A percentile compares a stretch with the other conserved stretches of the same genome.
phyloP scores from a whole-genome alignment of 1,139 yeast species.

The Sugiyamaella paludigena region DNA sequence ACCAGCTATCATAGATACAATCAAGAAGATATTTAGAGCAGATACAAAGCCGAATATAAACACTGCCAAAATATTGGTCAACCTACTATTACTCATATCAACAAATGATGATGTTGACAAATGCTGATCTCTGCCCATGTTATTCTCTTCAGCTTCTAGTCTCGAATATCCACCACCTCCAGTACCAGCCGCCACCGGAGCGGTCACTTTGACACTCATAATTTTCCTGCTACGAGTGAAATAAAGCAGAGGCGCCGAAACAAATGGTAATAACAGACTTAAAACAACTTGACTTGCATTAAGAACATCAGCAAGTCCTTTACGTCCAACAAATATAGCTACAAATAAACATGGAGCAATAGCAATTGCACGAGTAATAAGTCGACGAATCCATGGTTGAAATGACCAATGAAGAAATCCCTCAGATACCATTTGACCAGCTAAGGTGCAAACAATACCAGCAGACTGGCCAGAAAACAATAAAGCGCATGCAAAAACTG shows the following conservation, averaged over 20 bases:
- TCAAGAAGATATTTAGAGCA: constrained; percentile 68
- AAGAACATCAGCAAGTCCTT: constrained; percentile 75
- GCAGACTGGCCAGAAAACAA: constrained; percentile 97
- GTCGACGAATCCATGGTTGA: constrained; percentile 81
- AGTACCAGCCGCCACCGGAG: constrained; percentile 2
- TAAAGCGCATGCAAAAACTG: constrained; percentile 87
- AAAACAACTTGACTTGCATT: constrained; percentile 88
- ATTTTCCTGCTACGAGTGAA: constrained; percentile 72
- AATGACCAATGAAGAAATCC: constrained; percentile 86
- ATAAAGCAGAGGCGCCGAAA: constrained; percentile 83
- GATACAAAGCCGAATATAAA: constrained; percentile 71
- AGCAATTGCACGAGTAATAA: constrained; percentile 80
- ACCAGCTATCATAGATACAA: constrained; percentile 63
- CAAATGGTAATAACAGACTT: constrained; percentile 80
- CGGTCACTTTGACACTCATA: constrained; percentile 59
- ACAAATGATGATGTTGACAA: constrained; percentile 21
- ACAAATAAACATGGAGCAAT: constrained; percentile 85
- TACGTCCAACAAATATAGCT: constrained; percentile 74
- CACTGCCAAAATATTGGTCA: constrained; percentile 54
- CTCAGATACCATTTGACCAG: constrained; percentile 96
- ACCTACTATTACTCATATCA: constrained; percentile 67
- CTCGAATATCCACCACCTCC: constrained; percentile 6
- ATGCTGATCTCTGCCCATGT: not conserved
- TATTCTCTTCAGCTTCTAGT: constrained; percentile 9
- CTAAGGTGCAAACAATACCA: constrained; percentile 94